phyloP scores from a whole-genome alignment of 805 yeast species.

The Peterozyma xylosa region DNA sequence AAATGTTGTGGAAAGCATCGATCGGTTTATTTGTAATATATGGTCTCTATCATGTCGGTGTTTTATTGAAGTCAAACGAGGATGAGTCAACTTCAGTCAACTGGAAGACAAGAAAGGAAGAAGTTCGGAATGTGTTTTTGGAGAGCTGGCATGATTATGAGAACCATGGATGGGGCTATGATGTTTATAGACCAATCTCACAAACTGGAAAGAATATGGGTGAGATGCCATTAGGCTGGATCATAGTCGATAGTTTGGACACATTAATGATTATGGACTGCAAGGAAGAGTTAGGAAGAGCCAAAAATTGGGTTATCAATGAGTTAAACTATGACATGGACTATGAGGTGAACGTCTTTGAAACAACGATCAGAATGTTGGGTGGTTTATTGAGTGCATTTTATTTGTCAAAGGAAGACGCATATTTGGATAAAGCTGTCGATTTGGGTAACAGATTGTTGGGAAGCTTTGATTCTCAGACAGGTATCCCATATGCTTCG shows the following conservation, averaged over 20 bases:
- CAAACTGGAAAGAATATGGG: slow-evolving; percentile 69
- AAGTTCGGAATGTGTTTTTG: slow-evolving; percentile 61
- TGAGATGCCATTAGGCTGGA: slow-evolving; percentile 82
- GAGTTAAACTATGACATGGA: slow-evolving; percentile 67
- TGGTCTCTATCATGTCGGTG: slow-evolving; percentile 14
- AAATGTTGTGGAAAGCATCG: slow-evolving; percentile 36
- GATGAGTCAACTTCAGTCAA: slow-evolving; percentile 10
- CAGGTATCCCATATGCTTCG: slow-evolving; percentile 75
- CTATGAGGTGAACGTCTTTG: slow-evolving; percentile 75
- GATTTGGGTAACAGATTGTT: slow-evolving; percentile 69
- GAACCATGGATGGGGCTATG: slow-evolving; percentile 77
- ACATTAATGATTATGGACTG: slow-evolving; percentile 74
- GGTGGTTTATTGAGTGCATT: slow-evolving; percentile 88
- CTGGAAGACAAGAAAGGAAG: slow-evolving; percentile 45
- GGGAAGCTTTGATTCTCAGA: slow-evolving; percentile 56
- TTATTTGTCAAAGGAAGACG: slow-evolving; percentile 59
- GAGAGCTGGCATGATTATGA: slow-evolving; percentile 76
- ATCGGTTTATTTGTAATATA: slow-evolving; percentile 33
- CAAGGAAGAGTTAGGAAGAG: slow-evolving; percentile 51
- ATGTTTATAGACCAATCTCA: slow-evolving; percentile 64
- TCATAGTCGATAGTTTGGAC: slow-evolving; percentile 82
- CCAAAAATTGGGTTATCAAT: slow-evolving; percentile 67
- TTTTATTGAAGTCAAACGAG: slow-evolving; percentile 4
- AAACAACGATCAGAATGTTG: slow-evolving; percentile 90
- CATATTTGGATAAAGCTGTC: slow-evolving; percentile 71